Evolutionary conservation across 1,284 basidiomycete genomes (phyloP), one percentile per base, ranked within the genome.

Genomic region (Boletus semigastroideus): DNA sequence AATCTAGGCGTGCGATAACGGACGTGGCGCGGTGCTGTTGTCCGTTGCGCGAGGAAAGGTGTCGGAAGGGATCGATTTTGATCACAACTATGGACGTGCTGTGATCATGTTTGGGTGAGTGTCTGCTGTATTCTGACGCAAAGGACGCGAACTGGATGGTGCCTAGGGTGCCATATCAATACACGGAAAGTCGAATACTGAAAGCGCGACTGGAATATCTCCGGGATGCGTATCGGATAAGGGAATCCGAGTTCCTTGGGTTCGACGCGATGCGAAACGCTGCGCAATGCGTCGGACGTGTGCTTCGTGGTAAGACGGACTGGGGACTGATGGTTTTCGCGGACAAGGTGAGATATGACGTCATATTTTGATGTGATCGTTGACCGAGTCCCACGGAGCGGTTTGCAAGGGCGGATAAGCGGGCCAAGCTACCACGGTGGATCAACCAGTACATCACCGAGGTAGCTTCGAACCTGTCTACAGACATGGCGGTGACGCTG

Each of bases 271-370:
- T 99, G 93, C 86, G 97, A 51, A 98, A 98, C 66, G 97, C 97
- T 4, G 97, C 97, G 13, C 97, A 99, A 67, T 99, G 97, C 71
- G 96, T 99, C 5, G 97, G 97, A 33, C 92, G 97, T 64, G 97
- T 97, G 25, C 72, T 99, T 69, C 86, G 97, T 51, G 96, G 96
- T 59, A 99, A 99, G 78, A 98, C 96, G 1, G 97, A 99, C 72
- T 99, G 97, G 90, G 97, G 97, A 40, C 73, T 99, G 64, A 99
- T 99, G 97, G 87, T 99, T 14, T 99, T 99, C 72, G 97, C 97
- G 0, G 97, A 99, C 74, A 98, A 95, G 83, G 34, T 36, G 78
- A 67, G n/a, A 33, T 11, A 20, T 30, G 33, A 34, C 34, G 27
- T 50, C 33, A 48, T 41, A 3, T 1, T 16, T 5, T 34, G 27